These are phyloP conservation scores for Carex kokanica DNA, from an alignment of 176 grass and related monocot genomes.

Conservation along the genomic window DNA sequence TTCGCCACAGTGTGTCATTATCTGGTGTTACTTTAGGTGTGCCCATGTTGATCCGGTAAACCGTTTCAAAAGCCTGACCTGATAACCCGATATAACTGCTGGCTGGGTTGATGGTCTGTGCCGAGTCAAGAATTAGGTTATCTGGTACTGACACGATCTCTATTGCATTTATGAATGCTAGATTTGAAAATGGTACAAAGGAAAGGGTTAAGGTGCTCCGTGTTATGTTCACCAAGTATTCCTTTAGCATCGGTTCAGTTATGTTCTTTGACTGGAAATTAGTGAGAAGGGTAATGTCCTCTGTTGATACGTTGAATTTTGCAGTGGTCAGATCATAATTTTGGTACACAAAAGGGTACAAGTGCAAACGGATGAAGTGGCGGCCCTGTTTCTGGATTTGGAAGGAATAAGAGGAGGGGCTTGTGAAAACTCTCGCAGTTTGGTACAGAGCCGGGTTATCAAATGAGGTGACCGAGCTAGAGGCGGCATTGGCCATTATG, in stretches of 20 bases:
- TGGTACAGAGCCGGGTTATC: slow-evolving; percentile 38
- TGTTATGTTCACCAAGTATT: slow-evolving; percentile 53
- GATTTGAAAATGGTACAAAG: slow-evolving; percentile 51
- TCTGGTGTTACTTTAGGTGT: slow-evolving; percentile 36
- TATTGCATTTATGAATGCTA: slow-evolving; percentile 80
- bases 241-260: slow-evolving; percentile 36
- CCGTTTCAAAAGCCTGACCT: slow-evolving; percentile 61
- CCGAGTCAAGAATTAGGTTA: slow-evolving; percentile 40
- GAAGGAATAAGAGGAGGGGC: slow-evolving; percentile 53
- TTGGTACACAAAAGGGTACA: slow-evolving; percentile 61
- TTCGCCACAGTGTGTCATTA: slow-evolving; percentile 67
- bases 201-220: slow-evolving; percentile 35
- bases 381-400: slow-evolving; percentile 38
- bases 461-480: slow-evolving; percentile 3
- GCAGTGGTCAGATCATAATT: slow-evolving; percentile 46
- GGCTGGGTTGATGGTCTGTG: slow-evolving; percentile 19
- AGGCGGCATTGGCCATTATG: slow-evolving; percentile 31
- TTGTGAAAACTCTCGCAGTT: slow-evolving; percentile 60
- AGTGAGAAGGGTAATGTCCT: slow-evolving; percentile 38
- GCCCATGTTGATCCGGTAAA: slow-evolving; percentile 83
- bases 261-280: slow-evolving; percentile 38
- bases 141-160: slow-evolving; percentile 71
- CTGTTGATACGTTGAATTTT: slow-evolving; percentile 51
- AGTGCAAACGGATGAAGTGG: slow-evolving; percentile 74
- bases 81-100: slow-evolving; percentile 39